phyloP scores from a whole-genome alignment of 495 filamentous ascomycete species.

The Penicillium egyptiacum region DNA sequence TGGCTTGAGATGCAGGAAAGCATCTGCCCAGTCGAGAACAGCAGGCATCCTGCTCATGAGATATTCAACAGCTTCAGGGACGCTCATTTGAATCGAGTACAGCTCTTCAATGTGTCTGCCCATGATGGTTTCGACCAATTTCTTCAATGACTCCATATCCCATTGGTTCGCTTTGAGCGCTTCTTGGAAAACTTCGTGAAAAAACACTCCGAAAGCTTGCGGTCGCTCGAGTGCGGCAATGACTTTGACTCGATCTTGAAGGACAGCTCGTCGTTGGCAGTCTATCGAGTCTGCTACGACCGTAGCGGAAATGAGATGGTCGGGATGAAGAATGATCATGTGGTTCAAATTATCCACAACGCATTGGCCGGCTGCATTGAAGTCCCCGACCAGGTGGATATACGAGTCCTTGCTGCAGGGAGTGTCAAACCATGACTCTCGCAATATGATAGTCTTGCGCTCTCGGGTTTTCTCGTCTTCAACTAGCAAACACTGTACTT shows the following conservation, averaged over 20 bases:
- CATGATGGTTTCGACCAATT: constrained; percentile 63
- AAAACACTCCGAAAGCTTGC: constrained; percentile 83
- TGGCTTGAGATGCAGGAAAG: constrained; percentile 72
- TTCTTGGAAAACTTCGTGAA: constrained; percentile 93
- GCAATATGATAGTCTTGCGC: constrained; percentile 69
- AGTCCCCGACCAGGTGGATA: constrained; percentile 83
- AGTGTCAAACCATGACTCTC: constrained; percentile 82
- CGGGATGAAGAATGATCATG: constrained; percentile 90
- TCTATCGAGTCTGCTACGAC: constrained; percentile 90
- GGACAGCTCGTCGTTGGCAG: constrained; percentile 82
- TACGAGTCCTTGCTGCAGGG: constrained; percentile 69
- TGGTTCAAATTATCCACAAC: constrained; percentile 76
- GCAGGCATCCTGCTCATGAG: constrained; percentile 75
- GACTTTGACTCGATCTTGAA: constrained; percentile 91
- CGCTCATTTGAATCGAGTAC: constrained; percentile 75
- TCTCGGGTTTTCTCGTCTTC: constrained; percentile 67
- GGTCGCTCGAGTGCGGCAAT: constrained; percentile 72
- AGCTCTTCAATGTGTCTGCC: constrained; percentile 78
- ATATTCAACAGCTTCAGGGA: constrained; percentile 69
- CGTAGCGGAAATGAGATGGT: constrained; percentile 91
- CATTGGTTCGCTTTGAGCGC: constrained; percentile 82
- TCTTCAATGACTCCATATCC: constrained; percentile 63
- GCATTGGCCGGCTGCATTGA: constrained; percentile 62
- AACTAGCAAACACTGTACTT: constrained; percentile 67
- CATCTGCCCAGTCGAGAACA: constrained; percentile 75